A percentile compares a stretch with the other conserved stretches of the same genome.
These are phyloP conservation scores for Nemophila menziesii DNA, from an alignment of 257 asterid genomes.

Conservation along the genomic window DNA sequence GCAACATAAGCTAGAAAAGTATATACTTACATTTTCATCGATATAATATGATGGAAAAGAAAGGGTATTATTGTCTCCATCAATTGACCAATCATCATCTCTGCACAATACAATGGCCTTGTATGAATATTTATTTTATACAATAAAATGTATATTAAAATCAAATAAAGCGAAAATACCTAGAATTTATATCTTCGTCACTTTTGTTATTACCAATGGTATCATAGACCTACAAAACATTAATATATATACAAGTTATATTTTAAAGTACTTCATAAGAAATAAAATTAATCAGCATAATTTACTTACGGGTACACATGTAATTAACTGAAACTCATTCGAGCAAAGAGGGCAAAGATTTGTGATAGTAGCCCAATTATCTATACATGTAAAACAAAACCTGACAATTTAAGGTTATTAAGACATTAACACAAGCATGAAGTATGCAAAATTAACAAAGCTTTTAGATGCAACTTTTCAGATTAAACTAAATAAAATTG, in stretches of 20 bases:
- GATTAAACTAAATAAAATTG: not conserved
- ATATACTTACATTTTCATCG: constrained; percentile 84
- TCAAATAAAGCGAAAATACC: constrained; percentile 27
- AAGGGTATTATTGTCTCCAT: constrained; percentile 65
- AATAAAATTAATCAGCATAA: constrained; percentile 1
- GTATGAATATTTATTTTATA: not conserved
- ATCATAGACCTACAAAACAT: constrained; percentile 67
- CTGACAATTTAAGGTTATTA: constrained; percentile 34
- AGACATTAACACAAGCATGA: not conserved
- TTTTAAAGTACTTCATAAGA: constrained; percentile 6
- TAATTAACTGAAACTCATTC: constrained; percentile 90
- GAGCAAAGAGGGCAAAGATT: constrained; percentile 97
- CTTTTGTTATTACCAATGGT: constrained; percentile 73
- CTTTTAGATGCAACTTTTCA: not conserved
- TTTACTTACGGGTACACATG: constrained; percentile 97
- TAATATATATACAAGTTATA: constrained; percentile 1
- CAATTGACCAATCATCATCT: constrained; percentile 86
- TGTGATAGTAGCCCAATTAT: constrained; percentile 98
- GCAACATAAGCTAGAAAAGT: constrained; percentile 7
- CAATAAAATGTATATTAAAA: not conserved
- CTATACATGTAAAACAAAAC: constrained; percentile 98
- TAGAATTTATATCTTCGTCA: constrained; percentile 60
- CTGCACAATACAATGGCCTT: constrained; percentile 43
- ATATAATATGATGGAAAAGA: constrained; percentile 96
- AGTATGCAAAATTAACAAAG: not conserved